Evolutionary conservation across 2,329 filamentous ascomycete species (phyloP), one percentile per base, ranked within the genome.

Genomic region (Colletotrichum filicis): DNA sequence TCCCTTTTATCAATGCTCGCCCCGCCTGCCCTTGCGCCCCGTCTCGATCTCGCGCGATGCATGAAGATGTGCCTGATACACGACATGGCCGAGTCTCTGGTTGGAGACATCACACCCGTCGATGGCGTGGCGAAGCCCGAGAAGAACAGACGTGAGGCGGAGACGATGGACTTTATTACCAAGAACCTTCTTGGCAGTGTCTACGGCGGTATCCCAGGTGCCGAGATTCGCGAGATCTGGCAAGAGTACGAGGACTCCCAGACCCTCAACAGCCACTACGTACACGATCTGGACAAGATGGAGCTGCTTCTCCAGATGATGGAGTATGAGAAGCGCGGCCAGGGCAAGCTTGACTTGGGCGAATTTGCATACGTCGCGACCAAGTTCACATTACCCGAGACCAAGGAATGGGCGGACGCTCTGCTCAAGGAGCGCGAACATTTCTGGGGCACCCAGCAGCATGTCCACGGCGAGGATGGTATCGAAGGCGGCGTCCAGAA

Each of bases 201-300:
- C 7, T 89, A 93, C 53, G 92, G 92, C n/a, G 94, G 93, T 0
- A 74, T 79, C 2, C 88, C 91, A 0, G 95, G 93, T 3, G 81
- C 88, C 66, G 92, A 95, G 65, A 92, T 99, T 32, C 88, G 92
- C 71, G 90, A 88, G 9, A 88, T 98, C 63, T 99, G 97, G 94
- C 92, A 97, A 79, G 97, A 99, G 83, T 99, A 99, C 80, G 97
- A 99, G 83, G 94, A 97, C 78, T 92, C 91, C 22, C 79, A 92
- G 84, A 98, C 97, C 9, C 85, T 92, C 16, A 96, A 99, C 81
- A 94, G 93, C 77, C 88, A 92, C 74, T 98, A 96, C 75, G 97
- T 99, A 56, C 97, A 99, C 82, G 97, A 99, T 81, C 91, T 99
- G 72, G 97, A 99, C 84, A 98, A 98, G 91, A 92, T 99, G 82